phyloP scores from a whole-genome alignment of 2,329 filamentous ascomycete genomes.

The Lachnum nothofagi region DNA sequence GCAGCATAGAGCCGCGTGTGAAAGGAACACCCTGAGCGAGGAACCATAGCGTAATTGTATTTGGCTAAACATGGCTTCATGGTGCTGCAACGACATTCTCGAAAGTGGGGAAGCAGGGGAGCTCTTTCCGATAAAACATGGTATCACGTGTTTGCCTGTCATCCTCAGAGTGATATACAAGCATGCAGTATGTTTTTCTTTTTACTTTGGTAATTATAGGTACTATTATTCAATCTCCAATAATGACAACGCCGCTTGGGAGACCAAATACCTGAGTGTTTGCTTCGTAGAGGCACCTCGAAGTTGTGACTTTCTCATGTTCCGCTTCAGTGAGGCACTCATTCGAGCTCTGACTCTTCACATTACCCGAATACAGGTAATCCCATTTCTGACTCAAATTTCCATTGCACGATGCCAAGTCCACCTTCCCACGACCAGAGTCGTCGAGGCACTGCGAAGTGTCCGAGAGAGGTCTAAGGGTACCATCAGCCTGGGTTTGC shows the following conservation, averaged over 20 bases:
- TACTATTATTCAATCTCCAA: conserved; percentile 6
- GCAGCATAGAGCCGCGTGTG: too few species aligned
- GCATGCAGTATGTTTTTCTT: not conserved
- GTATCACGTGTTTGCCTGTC: not conserved
- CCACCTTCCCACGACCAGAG: conserved; percentile 24
- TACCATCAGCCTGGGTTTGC: conserved; percentile 33
- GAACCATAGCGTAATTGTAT: not conserved
- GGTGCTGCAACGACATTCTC: not conserved
- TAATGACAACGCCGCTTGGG: conserved; percentile 38
- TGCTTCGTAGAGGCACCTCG: conserved; percentile 34
- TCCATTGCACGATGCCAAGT: conserved; percentile 33
- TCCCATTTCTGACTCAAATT: conserved; percentile 38
- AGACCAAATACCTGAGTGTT: conserved; percentile 44
- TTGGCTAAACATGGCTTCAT: not conserved
- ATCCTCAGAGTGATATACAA: too few species aligned
- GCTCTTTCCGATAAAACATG: not conserved
- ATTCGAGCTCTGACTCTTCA: conserved; percentile 34
- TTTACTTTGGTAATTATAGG: not conserved
- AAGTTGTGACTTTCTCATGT: conserved; percentile 25
- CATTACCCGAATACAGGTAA: conserved; percentile 41
- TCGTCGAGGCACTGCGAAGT: conserved; percentile 38
- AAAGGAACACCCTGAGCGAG: too few species aligned
- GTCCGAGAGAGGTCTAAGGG: conserved; percentile 37
- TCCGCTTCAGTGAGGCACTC: conserved; percentile 38
- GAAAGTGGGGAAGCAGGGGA: not conserved